Evolutionary conservation across 2,329 filamentous ascomycete species (phyloP).

Genomic region (Sporothrix schenckii): DNA sequence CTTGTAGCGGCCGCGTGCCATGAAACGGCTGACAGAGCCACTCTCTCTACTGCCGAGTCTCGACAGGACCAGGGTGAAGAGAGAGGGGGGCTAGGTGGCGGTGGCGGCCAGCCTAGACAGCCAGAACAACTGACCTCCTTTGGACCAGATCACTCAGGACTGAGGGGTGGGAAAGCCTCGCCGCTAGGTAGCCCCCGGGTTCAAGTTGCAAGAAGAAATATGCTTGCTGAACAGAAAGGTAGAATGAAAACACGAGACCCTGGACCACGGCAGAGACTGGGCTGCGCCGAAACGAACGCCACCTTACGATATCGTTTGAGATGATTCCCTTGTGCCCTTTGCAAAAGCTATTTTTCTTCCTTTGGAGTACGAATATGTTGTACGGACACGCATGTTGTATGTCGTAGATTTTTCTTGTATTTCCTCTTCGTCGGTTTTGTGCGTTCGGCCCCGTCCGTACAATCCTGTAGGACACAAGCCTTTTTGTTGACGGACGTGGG

Average conservation of each 20-base stretch:
- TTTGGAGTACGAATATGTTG: background rate
- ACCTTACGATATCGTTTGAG: background rate
- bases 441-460: background rate
- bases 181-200: background rate
- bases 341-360: no score
- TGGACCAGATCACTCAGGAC: background rate
- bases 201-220: no score
- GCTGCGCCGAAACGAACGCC: background rate
- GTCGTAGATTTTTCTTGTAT: background rate
- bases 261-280: background rate
- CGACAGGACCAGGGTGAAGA: no score
- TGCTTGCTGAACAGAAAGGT: background rate
- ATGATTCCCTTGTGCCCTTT: no score
- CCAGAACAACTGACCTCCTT: background rate
- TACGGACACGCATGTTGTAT: no score
- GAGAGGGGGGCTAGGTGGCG: background rate
- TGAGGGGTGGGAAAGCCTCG: background rate
- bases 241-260: background rate
- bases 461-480: background rate
- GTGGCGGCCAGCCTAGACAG: slow-evolving; percentile 16
- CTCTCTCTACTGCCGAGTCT: background rate
- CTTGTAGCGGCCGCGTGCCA: background rate
- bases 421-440: background rate
- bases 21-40: slow-evolving; percentile 21
- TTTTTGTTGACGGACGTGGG: background rate